Percentiles rank a stretch among this genome's conserved stretches.
These are phyloP conservation scores for Penicillium samsonianum DNA, from an alignment of 495 filamentous ascomycete species.

Conservation along the genomic window DNA sequence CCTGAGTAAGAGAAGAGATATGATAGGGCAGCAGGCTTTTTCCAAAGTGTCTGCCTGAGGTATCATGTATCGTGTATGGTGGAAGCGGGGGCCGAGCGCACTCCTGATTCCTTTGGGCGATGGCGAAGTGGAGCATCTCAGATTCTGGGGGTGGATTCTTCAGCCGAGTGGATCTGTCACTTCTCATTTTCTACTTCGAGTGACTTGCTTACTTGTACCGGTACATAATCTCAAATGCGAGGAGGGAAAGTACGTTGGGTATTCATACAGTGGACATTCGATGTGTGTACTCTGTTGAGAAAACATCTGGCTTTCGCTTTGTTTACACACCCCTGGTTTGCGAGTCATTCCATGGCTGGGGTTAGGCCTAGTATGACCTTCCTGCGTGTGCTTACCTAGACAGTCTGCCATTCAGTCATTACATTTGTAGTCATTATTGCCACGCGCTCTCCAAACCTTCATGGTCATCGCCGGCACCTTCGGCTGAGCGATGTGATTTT, in stretches of 20 bases:
- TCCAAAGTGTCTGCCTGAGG: not conserved
- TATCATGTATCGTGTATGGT: constrained; percentile 6
- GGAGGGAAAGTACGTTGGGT: not conserved
- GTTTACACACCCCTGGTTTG: not conserved
- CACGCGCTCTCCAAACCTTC: not conserved
- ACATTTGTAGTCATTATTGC: no score
- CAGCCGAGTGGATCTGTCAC: constrained; percentile 13
- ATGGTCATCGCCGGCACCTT: not conserved
- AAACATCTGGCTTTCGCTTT: not conserved
- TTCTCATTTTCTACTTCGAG: constrained; percentile 1
- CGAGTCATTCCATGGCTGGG: not conserved
- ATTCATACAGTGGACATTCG: not conserved
- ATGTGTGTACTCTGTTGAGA: not conserved
- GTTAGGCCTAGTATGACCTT: not conserved
- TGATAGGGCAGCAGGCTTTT: constrained; percentile 21
- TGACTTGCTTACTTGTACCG: not conserved
- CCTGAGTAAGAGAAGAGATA: constrained; percentile 11
- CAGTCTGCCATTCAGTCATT: constrained; percentile 36
- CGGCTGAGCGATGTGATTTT: constrained; percentile 5
- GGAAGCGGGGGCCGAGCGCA: constrained; percentile 6
- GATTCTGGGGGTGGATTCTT: constrained; percentile 15
- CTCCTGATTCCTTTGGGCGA: constrained; percentile 9
- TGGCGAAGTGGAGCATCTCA: constrained; percentile 8
- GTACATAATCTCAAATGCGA: not conserved
- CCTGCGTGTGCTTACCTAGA: not conserved